Evolutionary conservation across 2,329 filamentous ascomycete species (phyloP), one percentile per base, ranked within the genome.

Genomic region (Fusarium xylarioides): DNA sequence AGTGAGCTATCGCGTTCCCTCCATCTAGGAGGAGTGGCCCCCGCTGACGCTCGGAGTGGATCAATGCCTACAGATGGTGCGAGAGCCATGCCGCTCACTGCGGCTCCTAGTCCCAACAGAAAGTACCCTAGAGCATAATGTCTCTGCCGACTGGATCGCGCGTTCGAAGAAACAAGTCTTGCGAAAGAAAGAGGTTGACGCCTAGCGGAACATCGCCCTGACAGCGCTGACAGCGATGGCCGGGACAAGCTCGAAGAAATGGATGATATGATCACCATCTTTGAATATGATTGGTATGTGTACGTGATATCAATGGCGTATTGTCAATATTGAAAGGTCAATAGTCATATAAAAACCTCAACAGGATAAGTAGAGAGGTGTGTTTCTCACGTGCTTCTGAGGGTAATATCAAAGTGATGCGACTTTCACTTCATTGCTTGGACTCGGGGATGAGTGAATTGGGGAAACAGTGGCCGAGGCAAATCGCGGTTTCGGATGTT

Each of bases 201-300:
- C 5, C 16, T 4, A 4, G 8, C 0, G 4, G 4, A 7, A 4
- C 1, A 19, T 34, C 5, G 30, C 5, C 21, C 23, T 19, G 47
- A 14, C 11, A 50, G 30, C 14, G 16, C 8, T 10, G 5, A 23
- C 9, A 34, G 34, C 0, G 30, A 23, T 7, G 30, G 8, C 8
- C 21, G 21, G 16, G 16, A 14, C 12, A 23, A 18, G 11, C 15
- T 18, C 8, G 46, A 32, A 9, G 16, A 23, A 32, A 18, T 4
- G 11, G 11, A 4, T 3, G 47, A 34, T n/a, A 18, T 5, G 16
- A 23, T 32, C 4, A 10, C 47, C 47, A 50, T 50, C 5, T 50
- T 34, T 1, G 2, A 14, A 10, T 23, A 5, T 34, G 16, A 11
- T 19, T 23, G 5, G 14, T n/a, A 8, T 16, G 19, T n/a, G 7